Evolutionary conservation across 2,329 filamentous ascomycete species (phyloP), one percentile per base, ranked within the genome.

Genomic region (Camptophora hylomeconis): DNA sequence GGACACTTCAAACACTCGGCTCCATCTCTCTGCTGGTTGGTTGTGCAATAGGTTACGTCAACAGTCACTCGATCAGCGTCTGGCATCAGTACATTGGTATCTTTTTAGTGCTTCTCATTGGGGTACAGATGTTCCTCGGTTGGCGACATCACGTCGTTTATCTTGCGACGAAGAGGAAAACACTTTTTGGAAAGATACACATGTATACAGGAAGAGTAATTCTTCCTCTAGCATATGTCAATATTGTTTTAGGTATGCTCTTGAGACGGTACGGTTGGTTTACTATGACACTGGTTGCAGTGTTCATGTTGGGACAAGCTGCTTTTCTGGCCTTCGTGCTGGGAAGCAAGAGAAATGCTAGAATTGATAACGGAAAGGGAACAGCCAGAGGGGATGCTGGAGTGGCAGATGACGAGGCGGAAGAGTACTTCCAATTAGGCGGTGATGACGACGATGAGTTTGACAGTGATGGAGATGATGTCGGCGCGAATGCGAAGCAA

Each of bases 21-120:
- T 38, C 56, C 7, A 40, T 51, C 0, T 47, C 57, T 5, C 47
- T 60, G 3, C 22, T 54, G 1, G 40, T 58, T 1, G 52, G 54
- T 1, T 56, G 58, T 17, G 49, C 44, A 0, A 41, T 62, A 3
- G 62, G 58, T 3, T 55, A 62, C 16, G 46, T 51, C n/a, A 51
- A 58, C 7, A 59, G 56, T 21, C 56, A 55, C 33, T 30, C 44
- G 31, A 63, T 56, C 50, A 51, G 40, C 36, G 53, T 60, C 6
- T 44, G 54, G 3, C 63, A 66, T 44, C 63, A 67, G 37, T 52
- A 65, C 38, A 33, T 63, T 30, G 61, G 61, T 14, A 51, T 65
- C 23, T 25, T 61, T 20, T 36, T 58, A 15, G 40, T 56, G 15
- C 38, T 49, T 23, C 44, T 36, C 1, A 39, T 56, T 6, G 37